Evolutionary conservation across 1,284 basidiomycete genomes (phyloP).

Genomic region (Cutaneotrichosporon spelunceum): DNA sequence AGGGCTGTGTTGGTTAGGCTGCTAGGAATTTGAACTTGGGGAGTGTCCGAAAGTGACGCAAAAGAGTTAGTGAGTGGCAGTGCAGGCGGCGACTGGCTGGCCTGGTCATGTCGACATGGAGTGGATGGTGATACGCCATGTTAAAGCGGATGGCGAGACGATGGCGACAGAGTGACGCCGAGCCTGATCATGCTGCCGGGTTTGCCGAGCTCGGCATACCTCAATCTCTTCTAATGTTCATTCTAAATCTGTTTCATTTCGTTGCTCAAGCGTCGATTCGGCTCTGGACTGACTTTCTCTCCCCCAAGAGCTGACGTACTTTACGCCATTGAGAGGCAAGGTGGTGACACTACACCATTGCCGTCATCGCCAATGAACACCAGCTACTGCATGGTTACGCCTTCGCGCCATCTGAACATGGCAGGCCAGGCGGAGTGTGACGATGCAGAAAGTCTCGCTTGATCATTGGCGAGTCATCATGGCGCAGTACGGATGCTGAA

Average conservation of each 20-base stretch:
- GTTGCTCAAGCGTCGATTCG: too few relatives aligned
- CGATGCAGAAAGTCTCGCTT: neutral
- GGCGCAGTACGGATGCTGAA: neutral
- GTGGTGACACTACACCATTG: neutral
- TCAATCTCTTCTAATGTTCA: too few relatives aligned
- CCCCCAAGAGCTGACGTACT: neutral
- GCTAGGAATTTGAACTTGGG: neutral
- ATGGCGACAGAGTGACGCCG: neutral
- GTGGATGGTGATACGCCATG: neutral
- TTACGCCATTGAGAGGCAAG: neutral
- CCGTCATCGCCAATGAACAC: neutral
- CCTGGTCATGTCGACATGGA: neutral
- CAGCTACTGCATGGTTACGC: neutral
- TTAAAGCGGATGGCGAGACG: neutral
- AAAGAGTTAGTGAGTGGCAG: neutral
- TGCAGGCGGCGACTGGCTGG: neutral
- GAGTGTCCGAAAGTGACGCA: neutral
- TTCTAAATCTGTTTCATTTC: too few relatives aligned
- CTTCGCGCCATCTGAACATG: neutral
- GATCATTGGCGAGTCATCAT: neutral
- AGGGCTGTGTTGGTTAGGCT: neutral
- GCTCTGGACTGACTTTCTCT: too few relatives aligned
- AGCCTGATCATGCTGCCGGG: too few relatives aligned
- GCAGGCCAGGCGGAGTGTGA: neutral
- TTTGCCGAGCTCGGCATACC: too few relatives aligned